A percentile compares a stretch with the other conserved stretches of the same genome.
These are phyloP conservation scores for Starmerella cellae DNA, from an alignment of 805 yeast species.

Conservation along the genomic window DNA sequence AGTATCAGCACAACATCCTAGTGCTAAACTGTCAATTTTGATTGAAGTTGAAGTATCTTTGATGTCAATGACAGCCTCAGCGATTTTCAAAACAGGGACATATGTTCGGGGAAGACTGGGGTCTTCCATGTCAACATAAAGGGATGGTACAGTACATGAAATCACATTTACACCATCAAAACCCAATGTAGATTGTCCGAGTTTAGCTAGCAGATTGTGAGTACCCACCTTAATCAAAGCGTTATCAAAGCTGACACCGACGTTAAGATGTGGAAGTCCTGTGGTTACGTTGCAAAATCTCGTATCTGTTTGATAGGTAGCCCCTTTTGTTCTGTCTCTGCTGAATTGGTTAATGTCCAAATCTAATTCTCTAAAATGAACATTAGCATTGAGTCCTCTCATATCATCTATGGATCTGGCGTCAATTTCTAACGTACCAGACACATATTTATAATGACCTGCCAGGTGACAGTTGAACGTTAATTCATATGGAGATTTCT, in stretches of 20 bases:
- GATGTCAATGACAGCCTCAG: neutral
- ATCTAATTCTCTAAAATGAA: constrained; percentile 1
- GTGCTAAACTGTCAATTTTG: neutral
- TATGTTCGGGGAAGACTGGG: neutral
- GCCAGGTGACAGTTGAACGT: neutral
- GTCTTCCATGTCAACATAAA: neutral
- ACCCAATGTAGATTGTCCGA: neutral
- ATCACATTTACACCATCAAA: neutral
- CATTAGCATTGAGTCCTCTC: neutral
- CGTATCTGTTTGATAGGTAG: too few species aligned
- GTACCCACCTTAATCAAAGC: neutral
- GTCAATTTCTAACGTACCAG: neutral
- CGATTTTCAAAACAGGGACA: neutral
- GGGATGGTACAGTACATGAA: neutral
- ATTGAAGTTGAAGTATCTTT: neutral
- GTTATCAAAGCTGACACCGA: neutral
- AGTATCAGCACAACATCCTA: constrained; percentile 10
- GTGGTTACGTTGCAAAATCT: too few species aligned
- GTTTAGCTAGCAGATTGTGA: neutral
- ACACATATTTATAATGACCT: neutral
- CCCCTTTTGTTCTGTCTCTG: too few species aligned
- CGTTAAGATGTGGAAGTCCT: neutral
- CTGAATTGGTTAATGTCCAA: neutral
- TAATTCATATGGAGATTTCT: too few species aligned
- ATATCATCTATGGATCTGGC: neutral